Base-by-base conservation (phyloP, 495 filamentous ascomycete species). In the Platismatia glauca region DNA sequence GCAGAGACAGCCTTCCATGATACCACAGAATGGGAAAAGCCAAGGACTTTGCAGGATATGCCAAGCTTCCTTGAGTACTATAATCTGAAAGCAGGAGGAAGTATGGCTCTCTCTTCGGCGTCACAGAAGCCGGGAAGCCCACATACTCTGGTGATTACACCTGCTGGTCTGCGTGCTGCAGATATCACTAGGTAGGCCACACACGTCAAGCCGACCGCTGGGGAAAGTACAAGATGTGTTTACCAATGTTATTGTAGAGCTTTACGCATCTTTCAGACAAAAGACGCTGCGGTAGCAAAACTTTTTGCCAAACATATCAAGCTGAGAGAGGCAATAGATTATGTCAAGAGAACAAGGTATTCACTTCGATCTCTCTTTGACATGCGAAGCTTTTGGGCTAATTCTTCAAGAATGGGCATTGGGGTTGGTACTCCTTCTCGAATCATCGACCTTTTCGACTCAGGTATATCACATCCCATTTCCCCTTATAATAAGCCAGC, bases 221-320 rank as follows among this genome's bases (percentile, higher is more conserved):
- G 48, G 29, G 33, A 27, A 27, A 8, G 11, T 31, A 24, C 48
- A 39, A 15, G 37, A 33, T 11, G 18, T 64, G 50, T 57, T 43
- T 46, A 37, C 29, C 46, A 48, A 44, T 68, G 44, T 58, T 60
- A 58, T 33, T 61, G 5, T 38, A 90, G 91, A 66, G 81, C 84
- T 7, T 75, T 97, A 22, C 84, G 89, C 39, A 80, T 82, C 59
- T 95, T 91, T 70, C 87, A 91, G 67, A 86, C 79, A 18, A 91
- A 92, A 71, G 82, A 88, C 27, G 84, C 80, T 33, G 77, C 79
- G 52, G 85, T 97, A 4, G 90, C 88, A 29, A 98, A 98, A 73
- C 79, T 97, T 57, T 98, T 98, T 72, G 93, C 95, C 11, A 98
- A 98, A 71, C 94, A 98, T 66, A 96, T 98, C 77, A 98, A 98